Conservation (phyloP, 2,329 filamentous ascomycete genomes). For the Talaromyces atroroseus region DNA sequence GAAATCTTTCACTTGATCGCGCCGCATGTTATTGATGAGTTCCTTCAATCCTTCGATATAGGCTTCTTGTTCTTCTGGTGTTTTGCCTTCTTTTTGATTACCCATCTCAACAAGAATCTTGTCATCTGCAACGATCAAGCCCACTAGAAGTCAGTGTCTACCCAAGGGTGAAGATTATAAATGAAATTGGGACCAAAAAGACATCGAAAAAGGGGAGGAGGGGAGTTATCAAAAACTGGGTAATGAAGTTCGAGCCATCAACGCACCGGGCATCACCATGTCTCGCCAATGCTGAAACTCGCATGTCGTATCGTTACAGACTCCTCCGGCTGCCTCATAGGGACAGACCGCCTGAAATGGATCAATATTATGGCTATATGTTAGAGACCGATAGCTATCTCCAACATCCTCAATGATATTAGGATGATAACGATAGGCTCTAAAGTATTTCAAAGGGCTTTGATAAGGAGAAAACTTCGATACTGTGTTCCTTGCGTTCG, state of each 20-base stretch:
- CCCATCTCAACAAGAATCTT: conserved; percentile 48
- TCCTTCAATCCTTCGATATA: conserved; percentile 44
- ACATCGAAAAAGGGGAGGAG: not conserved
- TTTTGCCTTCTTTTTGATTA: conserved; percentile 41
- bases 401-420: conserved; percentile 63
- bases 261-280: conserved; percentile 72
- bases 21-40: conserved; percentile 46
- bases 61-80: conserved; percentile 38
- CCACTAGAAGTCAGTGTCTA: conserved; percentile 9
- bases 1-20: conserved; percentile 47
- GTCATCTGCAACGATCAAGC: conserved; percentile 37
- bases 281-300: conserved; percentile 72
- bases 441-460: conserved; percentile 77
- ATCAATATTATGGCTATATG: conserved; percentile 89
- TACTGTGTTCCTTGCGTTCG: conserved; percentile 16
- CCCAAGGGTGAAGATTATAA: not conserved
- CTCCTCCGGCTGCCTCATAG: conserved; percentile 63
- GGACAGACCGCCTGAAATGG: conserved; percentile 68
- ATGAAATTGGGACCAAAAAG: not conserved
- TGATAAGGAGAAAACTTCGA: conserved; percentile 62
- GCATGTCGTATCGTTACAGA: conserved; percentile 71
- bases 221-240: not conserved
- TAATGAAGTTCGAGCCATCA: conserved; percentile 24
- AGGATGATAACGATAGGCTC: conserved; percentile 84
- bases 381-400: conserved; percentile 80